Conservation (phyloP, 2,329 filamentous ascomycete species). For the Penicillium sp. region DNA sequence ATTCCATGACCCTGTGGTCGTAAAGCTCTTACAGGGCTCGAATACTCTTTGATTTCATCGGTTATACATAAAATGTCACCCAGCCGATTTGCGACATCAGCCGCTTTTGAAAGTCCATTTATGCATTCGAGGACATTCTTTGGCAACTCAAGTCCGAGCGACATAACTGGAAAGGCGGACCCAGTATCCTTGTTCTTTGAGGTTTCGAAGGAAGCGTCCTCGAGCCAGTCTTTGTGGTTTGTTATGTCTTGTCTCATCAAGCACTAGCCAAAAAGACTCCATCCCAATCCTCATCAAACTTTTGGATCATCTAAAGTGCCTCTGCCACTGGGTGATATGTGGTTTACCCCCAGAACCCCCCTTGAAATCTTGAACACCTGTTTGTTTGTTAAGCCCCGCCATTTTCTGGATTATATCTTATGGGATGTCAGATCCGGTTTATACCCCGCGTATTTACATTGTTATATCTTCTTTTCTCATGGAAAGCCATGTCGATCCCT, state of each 20-base stretch:
- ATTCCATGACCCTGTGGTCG: not conserved
- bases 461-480: conserved; percentile 9
- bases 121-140: not conserved
- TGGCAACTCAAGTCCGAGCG: not conserved
- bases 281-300: not conserved
- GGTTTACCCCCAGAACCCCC: not conserved
- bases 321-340: not conserved
- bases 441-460: conserved; percentile 12
- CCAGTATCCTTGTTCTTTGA: not conserved
- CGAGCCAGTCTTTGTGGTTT: not conserved
- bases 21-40: not conserved
- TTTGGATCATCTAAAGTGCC: not conserved
- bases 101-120: not conserved
- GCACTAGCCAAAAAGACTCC: not conserved
- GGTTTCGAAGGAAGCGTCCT: not conserved
- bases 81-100: conserved; percentile 1
- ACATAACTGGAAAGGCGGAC: not conserved
- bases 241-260: not conserved
- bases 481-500: conserved; percentile 7
- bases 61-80: conserved; percentile 6
- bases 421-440: conserved; percentile 17
- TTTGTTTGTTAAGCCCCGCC: not conserved
- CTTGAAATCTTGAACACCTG: not conserved
- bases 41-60: conserved; percentile 2
- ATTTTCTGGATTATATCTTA: conserved; percentile 16